phyloP scores from a whole-genome alignment of 495 filamentous ascomycete genomes.

The Penicillium lividum region DNA sequence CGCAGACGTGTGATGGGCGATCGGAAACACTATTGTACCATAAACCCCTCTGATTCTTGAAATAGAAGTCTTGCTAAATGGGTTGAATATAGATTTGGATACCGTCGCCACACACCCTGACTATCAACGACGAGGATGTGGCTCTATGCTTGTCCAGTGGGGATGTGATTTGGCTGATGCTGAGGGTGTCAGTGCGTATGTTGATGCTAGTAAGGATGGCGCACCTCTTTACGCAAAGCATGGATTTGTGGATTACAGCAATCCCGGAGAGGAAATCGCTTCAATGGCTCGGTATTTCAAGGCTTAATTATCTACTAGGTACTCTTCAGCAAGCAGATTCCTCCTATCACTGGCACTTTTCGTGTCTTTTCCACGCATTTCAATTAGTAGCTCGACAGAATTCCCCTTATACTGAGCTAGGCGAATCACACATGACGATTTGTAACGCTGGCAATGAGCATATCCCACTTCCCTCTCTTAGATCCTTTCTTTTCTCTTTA shows the following conservation, averaged over 20 bases:
- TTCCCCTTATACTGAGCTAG: too few relatives aligned
- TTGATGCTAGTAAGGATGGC: constrained; percentile 36
- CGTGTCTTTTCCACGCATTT: too few relatives aligned
- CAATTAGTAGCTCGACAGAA: too few relatives aligned
- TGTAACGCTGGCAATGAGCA: too few relatives aligned
- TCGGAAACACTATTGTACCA: constrained; percentile 29
- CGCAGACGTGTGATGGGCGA: constrained; percentile 28
- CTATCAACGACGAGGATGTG: constrained; percentile 51
- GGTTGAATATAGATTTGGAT: constrained; percentile 41
- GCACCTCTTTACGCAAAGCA: constrained; percentile 29
- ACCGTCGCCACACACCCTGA: constrained; percentile 52
- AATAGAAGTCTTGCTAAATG: not conserved
- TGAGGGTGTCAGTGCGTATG: constrained; percentile 30
- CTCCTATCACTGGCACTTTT: too few relatives aligned
- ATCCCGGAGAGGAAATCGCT: constrained; percentile 15
- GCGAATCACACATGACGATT: too few relatives aligned
- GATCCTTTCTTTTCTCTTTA: too few relatives aligned
- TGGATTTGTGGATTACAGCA: constrained; percentile 35
- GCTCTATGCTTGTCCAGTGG: constrained; percentile 50
- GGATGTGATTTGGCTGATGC: constrained; percentile 46
- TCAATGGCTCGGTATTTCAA: constrained; percentile 19
- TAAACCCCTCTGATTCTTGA: not conserved
- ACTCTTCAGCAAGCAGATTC: too few relatives aligned
- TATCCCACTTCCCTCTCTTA: too few relatives aligned
- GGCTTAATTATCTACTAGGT: too few relatives aligned